Conservation (phyloP, 441 rosid species). For the Bruguiera hainesii region DNA sequence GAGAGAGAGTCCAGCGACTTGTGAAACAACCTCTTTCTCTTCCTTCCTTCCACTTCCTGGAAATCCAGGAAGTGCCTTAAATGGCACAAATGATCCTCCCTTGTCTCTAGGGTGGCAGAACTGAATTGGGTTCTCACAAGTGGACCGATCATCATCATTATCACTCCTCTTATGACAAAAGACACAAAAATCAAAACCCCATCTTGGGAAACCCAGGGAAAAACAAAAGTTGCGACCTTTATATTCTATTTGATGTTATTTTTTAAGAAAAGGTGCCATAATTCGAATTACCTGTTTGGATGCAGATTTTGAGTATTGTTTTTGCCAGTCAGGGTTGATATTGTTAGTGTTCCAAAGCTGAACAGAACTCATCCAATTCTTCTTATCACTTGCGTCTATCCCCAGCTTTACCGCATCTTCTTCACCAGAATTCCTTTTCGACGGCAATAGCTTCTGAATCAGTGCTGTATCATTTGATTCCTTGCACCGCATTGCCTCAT, state of each 20-base stretch:
- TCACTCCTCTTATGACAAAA: conserved; percentile 31
- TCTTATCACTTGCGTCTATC: conserved; percentile 44
- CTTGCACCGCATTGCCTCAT: conserved; percentile 43
- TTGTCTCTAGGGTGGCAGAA: conserved; percentile 26
- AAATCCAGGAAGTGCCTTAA: conserved; percentile 23
- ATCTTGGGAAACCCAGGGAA: conserved; percentile 9
- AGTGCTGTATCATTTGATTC: conserved; percentile 42
- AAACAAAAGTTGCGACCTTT: not conserved
- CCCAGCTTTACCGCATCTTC: conserved; percentile 25
- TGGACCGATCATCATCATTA: conserved; percentile 43
- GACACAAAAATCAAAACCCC: not conserved
- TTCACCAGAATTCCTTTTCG: conserved; percentile 29
- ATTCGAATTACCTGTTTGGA: conserved; percentile 25
- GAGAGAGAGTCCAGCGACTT: conserved; percentile 44
- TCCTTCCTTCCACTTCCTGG: conserved; percentile 28
- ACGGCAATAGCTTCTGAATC: conserved; percentile 49
- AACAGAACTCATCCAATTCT: conserved; percentile 66
- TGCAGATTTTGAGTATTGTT: conserved; percentile 28
- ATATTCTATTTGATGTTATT: too few species aligned
- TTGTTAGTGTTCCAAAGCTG: conserved; percentile 64
- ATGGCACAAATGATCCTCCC: conserved; percentile 49
- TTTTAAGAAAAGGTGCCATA: not conserved
- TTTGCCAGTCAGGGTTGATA: conserved; percentile 19
- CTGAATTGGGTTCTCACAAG: conserved; percentile 43
- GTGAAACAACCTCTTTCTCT: conserved; percentile 48